Conservation (phyloP, 2,329 filamentous ascomycete genomes). For the Colletotrichum sp. region DNA sequence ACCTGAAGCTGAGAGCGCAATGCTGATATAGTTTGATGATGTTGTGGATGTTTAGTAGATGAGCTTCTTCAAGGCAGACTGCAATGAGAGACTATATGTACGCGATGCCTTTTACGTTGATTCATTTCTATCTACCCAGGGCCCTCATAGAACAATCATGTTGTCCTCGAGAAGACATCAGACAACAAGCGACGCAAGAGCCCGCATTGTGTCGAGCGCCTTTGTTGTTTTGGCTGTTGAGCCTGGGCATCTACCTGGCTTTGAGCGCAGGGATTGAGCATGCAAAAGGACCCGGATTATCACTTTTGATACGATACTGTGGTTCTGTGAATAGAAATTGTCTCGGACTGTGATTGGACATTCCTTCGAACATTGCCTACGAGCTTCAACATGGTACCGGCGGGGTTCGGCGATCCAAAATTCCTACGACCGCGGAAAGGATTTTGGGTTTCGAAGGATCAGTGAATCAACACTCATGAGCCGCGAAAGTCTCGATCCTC, state of each 20-base stretch:
- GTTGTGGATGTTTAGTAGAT: background rate
- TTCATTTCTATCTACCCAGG: background rate
- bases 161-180: background rate
- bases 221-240: background rate
- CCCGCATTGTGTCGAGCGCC: background rate
- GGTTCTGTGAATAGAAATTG: background rate
- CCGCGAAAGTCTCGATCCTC: background rate
- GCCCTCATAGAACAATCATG: background rate
- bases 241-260: background rate
- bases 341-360: background rate
- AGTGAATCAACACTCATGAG: background rate
- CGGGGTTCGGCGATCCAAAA: background rate
- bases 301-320: background rate
- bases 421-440: background rate
- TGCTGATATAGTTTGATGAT: background rate
- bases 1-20: background rate
- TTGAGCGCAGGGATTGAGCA: background rate
- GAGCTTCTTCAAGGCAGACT: background rate
- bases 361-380: background rate
- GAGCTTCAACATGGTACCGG: background rate
- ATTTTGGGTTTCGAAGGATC: background rate
- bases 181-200: background rate
- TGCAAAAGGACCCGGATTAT: background rate
- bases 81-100: background rate
- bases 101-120: background rate